Evolutionary conservation across 768 basidiomycete species (phyloP).

Genomic region (Boletus eberwhitei): DNA sequence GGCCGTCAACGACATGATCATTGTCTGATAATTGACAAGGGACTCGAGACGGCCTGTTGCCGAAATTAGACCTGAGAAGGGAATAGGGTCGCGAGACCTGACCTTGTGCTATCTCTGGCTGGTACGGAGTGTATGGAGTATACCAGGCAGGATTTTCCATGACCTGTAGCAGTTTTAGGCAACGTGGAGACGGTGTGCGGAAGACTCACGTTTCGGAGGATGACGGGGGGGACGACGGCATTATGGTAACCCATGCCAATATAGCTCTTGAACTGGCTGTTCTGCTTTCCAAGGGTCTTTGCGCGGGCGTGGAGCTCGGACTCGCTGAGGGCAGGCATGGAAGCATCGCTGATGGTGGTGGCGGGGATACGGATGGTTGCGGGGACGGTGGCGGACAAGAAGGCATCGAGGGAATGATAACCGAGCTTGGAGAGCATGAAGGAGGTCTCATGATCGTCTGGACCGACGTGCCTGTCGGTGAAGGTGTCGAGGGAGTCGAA

Average conservation of each 20-base stretch:
- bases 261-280: conserved; percentile 85
- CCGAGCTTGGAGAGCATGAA: conserved; percentile 84
- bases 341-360: conserved; percentile 56
- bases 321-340: conserved; percentile 80
- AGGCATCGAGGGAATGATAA: conserved; percentile 84
- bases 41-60: conserved; percentile 87
- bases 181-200: background rate
- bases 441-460: conserved; percentile 74
- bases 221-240: conserved; percentile 93
- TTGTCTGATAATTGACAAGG: conserved; percentile 94
- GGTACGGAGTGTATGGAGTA: conserved; percentile 93
- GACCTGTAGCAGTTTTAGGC: conserved; percentile 43
- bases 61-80: conserved; percentile 10
- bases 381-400: conserved; percentile 82
- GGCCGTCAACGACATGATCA: conserved; percentile 89
- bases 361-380: conserved; percentile 68
- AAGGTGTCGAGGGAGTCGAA: conserved; percentile 90
- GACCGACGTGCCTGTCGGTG: conserved; percentile 88
- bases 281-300: conserved; percentile 70
- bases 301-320: conserved; percentile 76
- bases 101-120: conserved; percentile 99
- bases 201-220: conserved; percentile 76
- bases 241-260: conserved; percentile 99
- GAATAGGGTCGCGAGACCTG: conserved; percentile 13
- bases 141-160: conserved; percentile 99